Conservation (phyloP, 352 stramenopile species). For the Halophytophthora polymorphica region DNA sequence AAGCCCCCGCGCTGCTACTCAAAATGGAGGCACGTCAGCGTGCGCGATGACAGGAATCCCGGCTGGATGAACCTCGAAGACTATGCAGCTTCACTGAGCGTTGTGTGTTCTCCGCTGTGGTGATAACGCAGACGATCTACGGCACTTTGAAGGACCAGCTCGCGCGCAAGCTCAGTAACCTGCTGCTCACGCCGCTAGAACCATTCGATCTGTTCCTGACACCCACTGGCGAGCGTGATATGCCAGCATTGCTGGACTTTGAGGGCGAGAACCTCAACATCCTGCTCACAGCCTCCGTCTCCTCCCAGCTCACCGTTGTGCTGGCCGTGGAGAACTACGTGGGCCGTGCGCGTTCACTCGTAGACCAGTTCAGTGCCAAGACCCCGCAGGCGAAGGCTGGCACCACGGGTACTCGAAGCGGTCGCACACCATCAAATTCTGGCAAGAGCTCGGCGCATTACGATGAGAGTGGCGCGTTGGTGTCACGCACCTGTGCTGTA, state of each 20-base stretch:
- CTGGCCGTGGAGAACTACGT: slow-evolving; percentile 65
- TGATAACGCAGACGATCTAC: slow-evolving; percentile 47
- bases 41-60: too few relatives aligned
- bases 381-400: slow-evolving; percentile 14
- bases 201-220: slow-evolving; percentile 40
- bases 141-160: slow-evolving; percentile 56
- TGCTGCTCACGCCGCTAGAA: slow-evolving; percentile 49
- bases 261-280: slow-evolving; percentile 56
- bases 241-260: slow-evolving; percentile 47
- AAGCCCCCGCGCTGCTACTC: slow-evolving; percentile 55
- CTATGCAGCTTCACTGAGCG: neutral
- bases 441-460: slow-evolving; percentile 48
- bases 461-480: slow-evolving; percentile 49
- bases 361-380: slow-evolving; percentile 42
- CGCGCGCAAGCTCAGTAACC: slow-evolving; percentile 43
- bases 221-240: slow-evolving; percentile 43
- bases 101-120: slow-evolving; percentile 1
- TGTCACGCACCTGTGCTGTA: slow-evolving; percentile 44
- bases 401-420: slow-evolving; percentile 1
- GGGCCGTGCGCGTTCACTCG: slow-evolving; percentile 29
- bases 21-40: slow-evolving; percentile 50
- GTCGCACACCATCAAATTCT: neutral
- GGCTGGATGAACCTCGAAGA: neutral
- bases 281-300: slow-evolving; percentile 48
- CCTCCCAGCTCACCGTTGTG: slow-evolving; percentile 38